Base-by-base conservation (phyloP, 306 rosid genomes). In the Lupinus albus region DNA sequence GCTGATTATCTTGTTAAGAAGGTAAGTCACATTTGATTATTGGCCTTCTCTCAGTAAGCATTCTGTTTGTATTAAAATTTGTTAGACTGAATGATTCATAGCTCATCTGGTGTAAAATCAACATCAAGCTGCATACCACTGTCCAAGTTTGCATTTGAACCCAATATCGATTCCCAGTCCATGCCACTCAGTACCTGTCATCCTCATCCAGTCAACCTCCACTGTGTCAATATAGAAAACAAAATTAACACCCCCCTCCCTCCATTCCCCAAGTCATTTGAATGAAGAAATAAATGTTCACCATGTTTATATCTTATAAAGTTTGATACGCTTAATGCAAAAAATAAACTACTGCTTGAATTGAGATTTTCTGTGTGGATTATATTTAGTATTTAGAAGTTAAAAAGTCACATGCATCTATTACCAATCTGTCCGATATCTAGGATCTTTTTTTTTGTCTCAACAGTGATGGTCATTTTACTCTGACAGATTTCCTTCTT, bases 1-100 rank as follows among this genome's bases (percentile, higher is more conserved):
- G 96, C 99, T 10, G 99, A 93, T 78, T 93, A 93, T 76, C 99
- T 93, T 39, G 97, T 93, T 74, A 88, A 84, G 5, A 93, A 90
- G 99, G 99, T 82, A 63, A 82, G 82, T 36, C 38, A 9, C 33
- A 10, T 78, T 8, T 73, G 6, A 46, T 48, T 25, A 30, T 16
- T 18, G 61, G 44, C 71, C 49, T 63, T 28, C 67, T 50, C 25
- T 74, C 32, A 41, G 12, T 53, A 60, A 44, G 50, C 53, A 42
- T 51, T 66, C 58, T 5, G 57, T 59, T 63, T 45, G 64, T 49
- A 11, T 55, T 74, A 44, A 57, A 49, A 12, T 13, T 56, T 60
- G 11, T 47, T 52, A 56, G 7, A 68, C 38, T 68, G 68, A 48
- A 57, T 61, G 56, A 30, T 28, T n/a, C 51, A 12, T 20, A 17